Percentiles rank a stretch among this genome's conserved stretches.
These are phyloP conservation scores for Akebia trifoliata DNA, from an alignment of 164 flowering plant genomes.

Conservation along the genomic window DNA sequence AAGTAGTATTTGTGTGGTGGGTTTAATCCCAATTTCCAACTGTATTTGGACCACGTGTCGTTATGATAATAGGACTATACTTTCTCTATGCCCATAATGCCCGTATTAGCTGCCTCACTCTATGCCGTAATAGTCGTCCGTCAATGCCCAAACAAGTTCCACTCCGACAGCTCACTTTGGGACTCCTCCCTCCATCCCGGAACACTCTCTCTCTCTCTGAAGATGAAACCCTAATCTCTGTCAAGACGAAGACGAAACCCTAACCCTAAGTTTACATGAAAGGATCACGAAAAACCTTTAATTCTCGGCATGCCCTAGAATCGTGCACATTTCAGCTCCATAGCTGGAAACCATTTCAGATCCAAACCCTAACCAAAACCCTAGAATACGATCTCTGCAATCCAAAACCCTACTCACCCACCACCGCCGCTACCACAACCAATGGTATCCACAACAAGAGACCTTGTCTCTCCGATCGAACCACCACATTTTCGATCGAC, in stretches of 20 bases:
- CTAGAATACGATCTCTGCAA: constrained; percentile 22
- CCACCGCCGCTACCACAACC: constrained; percentile 9
- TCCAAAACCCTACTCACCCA: constrained; percentile 20
- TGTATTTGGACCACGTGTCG: no score
- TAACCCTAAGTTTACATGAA: background rate
- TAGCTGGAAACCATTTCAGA: constrained; percentile 72
- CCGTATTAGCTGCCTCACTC: no score
- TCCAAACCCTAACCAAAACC: constrained; percentile 29
- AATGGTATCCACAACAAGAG: constrained; percentile 40
- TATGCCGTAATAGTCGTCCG: no score
- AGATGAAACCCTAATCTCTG: no score
- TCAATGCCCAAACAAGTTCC: no score
- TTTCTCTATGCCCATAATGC: no score
- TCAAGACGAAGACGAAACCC: constrained; percentile 5
- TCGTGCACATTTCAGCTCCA: constrained; percentile 73
- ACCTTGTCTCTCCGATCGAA: constrained; percentile 67
- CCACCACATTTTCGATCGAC: constrained; percentile 44
- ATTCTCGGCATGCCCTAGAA: constrained; percentile 49
- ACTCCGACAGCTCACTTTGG: no score
- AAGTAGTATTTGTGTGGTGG: no score
- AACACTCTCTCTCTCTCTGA: no score
- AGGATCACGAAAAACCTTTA: constrained; percentile 40
- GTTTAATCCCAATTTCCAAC: no score
- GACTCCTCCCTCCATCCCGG: no score
- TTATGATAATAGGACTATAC: no score